Conservation (phyloP, 331 rosid species). For the Erythrophleum ivorense region DNA sequence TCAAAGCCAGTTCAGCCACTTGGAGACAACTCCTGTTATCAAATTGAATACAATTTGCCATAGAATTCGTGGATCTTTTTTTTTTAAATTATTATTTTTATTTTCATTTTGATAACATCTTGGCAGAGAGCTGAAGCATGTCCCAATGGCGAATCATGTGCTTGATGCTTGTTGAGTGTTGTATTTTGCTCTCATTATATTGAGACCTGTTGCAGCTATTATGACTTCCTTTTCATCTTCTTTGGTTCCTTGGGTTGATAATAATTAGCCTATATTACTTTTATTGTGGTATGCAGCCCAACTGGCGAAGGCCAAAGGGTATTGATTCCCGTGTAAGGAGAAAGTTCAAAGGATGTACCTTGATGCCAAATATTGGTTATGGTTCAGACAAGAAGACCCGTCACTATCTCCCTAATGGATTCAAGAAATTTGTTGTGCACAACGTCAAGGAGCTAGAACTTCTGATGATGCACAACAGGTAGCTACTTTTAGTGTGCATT, state of each 20-base stretch:
- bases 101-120: neutral
- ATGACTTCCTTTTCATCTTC: neutral
- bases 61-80: neutral
- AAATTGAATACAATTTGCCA: neutral
- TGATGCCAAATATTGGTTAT: conserved; percentile 88
- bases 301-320: conserved; percentile 95
- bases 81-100: no score
- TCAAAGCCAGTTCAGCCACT: neutral
- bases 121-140: conserved; percentile 3
- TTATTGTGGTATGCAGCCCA: conserved; percentile 45
- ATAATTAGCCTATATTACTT: neutral
- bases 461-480: conserved; percentile 95
- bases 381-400: conserved; percentile 88
- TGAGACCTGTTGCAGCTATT: neutral
- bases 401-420: conserved; percentile 75
- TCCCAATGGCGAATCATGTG: neutral
- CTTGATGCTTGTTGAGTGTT: neutral
- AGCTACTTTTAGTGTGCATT: neutral
- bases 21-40: neutral
- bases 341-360: conserved; percentile 72
- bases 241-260: neutral
- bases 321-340: conserved; percentile 91
- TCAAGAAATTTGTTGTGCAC: conserved; percentile 79
- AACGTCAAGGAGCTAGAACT: conserved; percentile 75
- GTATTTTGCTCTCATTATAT: neutral